Evolutionary conservation across 208 protist genomes (phyloP), one percentile per base, ranked within the genome.

Genomic region (Porcisia deanei): DNA sequence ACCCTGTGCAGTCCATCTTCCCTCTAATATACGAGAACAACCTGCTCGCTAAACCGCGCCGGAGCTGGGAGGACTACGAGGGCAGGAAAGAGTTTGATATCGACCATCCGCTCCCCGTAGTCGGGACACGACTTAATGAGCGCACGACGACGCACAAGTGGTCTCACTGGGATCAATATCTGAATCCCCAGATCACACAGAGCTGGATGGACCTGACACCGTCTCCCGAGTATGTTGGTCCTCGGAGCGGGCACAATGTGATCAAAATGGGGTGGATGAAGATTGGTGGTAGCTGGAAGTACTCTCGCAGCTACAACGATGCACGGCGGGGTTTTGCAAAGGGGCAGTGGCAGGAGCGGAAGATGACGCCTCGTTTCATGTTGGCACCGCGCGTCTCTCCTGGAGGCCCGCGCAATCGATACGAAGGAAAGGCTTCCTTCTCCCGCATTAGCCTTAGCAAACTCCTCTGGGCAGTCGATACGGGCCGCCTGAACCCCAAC

Each of bases 231-330:
- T 97, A 94, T 77, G 91, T 97, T 22, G 94, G 94, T 22, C 86
- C 85, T 9, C 91, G 94, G 49, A 89, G 83, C 67, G 94, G 94
- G 1, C 89, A 96, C 77, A 94, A 94, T 75, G 83, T 97, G 71
- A 94, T 92, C 73, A 93, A 90, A 65, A 92, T 97, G 87, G 94
- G 94, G 34, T 97, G 94, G 94, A 94, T 96, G 88, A 95, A 96
- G 81, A 95, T 96, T 53, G 94, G 94, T 49, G 90, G 91, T 18
- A 96, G 91, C 78, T 96, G 91, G 91, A 94, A 92, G 82, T 96
- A 96, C 76, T 75, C 91, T 10, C 87, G 91, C 30, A 84, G 85
- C 59, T 95, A 94, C 84, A 97, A 97, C 75, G 90, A 94, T 74
- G 80, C 87, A 0, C 91, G 94, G 9, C 82, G 82, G 6, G 89